A percentile compares a stretch with the other conserved stretches of the same genome.
phyloP scores from a whole-genome alignment of 2,329 filamentous ascomycete genomes.

The Hymenotorrendiella dingleyae region DNA sequence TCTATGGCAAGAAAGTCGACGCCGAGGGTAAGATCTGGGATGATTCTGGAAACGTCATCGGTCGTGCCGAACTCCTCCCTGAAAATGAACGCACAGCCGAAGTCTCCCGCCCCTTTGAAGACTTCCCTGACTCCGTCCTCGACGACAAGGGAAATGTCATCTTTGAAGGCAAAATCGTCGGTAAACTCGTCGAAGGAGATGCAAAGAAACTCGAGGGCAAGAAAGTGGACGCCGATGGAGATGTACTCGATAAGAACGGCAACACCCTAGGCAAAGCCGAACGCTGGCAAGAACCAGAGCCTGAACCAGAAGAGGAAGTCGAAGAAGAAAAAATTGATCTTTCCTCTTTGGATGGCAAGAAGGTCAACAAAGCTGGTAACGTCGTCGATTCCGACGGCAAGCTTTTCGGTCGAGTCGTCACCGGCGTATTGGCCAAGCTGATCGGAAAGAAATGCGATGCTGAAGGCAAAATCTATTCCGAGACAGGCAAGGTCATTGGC shows the following conservation, averaged over 20 bases:
- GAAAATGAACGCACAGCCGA: slow-evolving; percentile 44
- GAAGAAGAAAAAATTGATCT: slow-evolving; percentile 35
- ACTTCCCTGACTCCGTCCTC: slow-evolving; percentile 48
- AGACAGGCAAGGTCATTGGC: slow-evolving; percentile 62
- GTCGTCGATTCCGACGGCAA: slow-evolving; percentile 48
- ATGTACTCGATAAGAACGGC: slow-evolving; percentile 71
- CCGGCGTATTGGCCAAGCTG: slow-evolving; percentile 59
- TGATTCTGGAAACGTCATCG: slow-evolving; percentile 61
- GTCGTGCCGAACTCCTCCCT: slow-evolving; percentile 59
- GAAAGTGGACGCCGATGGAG: slow-evolving; percentile 73
- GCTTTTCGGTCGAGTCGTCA: slow-evolving; percentile 54
- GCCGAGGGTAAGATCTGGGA: slow-evolving; percentile 67
- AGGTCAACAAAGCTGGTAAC: slow-evolving; percentile 55
- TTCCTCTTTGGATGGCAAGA: slow-evolving; percentile 45
- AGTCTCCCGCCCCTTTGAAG: slow-evolving; percentile 47
- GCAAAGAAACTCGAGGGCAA: slow-evolving; percentile 58
- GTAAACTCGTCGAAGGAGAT: slow-evolving; percentile 58
- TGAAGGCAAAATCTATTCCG: slow-evolving; percentile 65
- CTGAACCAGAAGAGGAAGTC: slow-evolving; percentile 26
- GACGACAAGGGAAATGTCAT: slow-evolving; percentile 47
- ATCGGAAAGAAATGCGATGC: slow-evolving; percentile 59
- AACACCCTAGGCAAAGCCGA: slow-evolving; percentile 40
- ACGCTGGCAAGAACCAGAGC: slow-evolving; percentile 26
- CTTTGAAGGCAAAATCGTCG: slow-evolving; percentile 46
- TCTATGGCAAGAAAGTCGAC: slow-evolving; percentile 59